These are phyloP conservation scores for Rhodotorula sp. DNA, from an alignment of 1,284 basidiomycete species.

Conservation along the genomic window DNA sequence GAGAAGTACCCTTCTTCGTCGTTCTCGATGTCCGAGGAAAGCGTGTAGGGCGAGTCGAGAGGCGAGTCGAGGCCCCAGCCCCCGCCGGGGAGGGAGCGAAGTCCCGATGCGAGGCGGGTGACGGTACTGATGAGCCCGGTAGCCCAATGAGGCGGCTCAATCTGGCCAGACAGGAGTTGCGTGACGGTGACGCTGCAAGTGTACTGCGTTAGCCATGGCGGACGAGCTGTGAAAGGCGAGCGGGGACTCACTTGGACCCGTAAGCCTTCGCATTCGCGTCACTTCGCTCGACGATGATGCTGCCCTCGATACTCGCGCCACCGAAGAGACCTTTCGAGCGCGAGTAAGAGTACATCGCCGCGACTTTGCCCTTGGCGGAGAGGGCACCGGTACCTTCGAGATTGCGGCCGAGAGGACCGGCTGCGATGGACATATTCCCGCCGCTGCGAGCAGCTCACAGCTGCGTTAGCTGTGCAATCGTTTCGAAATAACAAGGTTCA, in stretches of 20 bases:
- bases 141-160: slow-evolving; percentile 76
- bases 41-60: slow-evolving; percentile 8
- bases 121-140: slow-evolving; percentile 67
- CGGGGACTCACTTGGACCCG: slow-evolving; percentile 25
- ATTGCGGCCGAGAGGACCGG: slow-evolving; percentile 90
- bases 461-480: background rate
- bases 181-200: slow-evolving; percentile 68
- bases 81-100: slow-evolving; percentile 43
- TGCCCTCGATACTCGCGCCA: slow-evolving; percentile 79
- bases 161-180: slow-evolving; percentile 71
- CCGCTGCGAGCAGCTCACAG: slow-evolving; percentile 51
- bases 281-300: slow-evolving; percentile 87
- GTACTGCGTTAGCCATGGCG: slow-evolving; percentile 61
- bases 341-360: slow-evolving; percentile 96
- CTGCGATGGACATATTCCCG: slow-evolving; percentile 86
- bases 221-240: too few species aligned
- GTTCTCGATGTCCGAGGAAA: background rate
- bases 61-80: slow-evolving; percentile 10
- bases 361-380: slow-evolving; percentile 80
- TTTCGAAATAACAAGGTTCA: background rate
- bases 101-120: slow-evolving; percentile 51
- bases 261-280: slow-evolving; percentile 57
- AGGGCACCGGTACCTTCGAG: slow-evolving; percentile 87
- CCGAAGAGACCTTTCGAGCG: slow-evolving; percentile 91
- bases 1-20: slow-evolving; percentile 13